Base-by-base conservation (phyloP, 441 rosid genomes). In the Manihot esculenta region DNA sequence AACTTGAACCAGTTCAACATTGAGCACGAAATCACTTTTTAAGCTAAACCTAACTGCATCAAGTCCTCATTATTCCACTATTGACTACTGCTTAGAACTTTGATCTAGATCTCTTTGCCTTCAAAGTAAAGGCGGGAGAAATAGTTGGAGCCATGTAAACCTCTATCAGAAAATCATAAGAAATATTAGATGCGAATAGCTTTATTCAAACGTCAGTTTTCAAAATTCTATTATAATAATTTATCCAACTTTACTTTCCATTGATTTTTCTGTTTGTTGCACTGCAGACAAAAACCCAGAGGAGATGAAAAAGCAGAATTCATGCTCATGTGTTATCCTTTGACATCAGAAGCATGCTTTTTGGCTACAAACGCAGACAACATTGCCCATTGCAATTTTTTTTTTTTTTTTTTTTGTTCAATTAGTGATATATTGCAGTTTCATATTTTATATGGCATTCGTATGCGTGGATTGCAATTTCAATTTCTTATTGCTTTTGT, bases 251-350 rank as follows among this genome's bases (percentile, higher is more conserved):
- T 53, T 20, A 0, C 27, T 53, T 9, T 20, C 14, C 23, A 20
- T 53, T 53, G 26, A 8, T 21, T 58, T 56, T 27, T 21, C 10
- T 17, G 41, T 58, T 58, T 58, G 42, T 58, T 58, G 44, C 23
- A 7, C 50, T 72, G 76, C 84, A 80, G 82, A 66, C 23, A 76
- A 80, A 70, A 78, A 62, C 62, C 59, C 57, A 51, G 74, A 78
- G 71, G 86, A 78, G 26, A 75, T 35, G 79, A 76, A 74, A 59
- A 83, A 76, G 68, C 76, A 62, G 63, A 83, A 76, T 53, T 76
- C 82, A n/a, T 83, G 84, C 53, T 66, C 79, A 2, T 80, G 82
- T 72, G 47, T 33, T 18, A 78, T 83, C 71, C 79, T 82, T 62
- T 82, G 67, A 72, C 62, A 26, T 64, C 47, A 62, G 66, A 13